phyloP scores from a whole-genome alignment of 345 rosid genomes.

The Heritiera fomes region DNA sequence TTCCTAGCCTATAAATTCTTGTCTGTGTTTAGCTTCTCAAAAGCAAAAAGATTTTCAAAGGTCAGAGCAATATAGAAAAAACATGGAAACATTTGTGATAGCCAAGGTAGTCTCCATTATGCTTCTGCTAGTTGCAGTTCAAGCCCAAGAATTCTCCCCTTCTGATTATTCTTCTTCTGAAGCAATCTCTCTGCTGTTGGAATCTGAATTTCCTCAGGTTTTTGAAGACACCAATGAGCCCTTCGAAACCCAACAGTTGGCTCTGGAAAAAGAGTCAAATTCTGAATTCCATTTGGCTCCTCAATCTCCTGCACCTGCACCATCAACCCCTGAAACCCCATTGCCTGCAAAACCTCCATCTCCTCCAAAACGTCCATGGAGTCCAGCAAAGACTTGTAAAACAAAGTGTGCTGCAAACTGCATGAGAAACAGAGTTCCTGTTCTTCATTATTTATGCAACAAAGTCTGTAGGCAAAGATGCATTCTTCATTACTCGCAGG shows the following conservation, averaged over 20 bases:
- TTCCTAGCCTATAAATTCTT: background rate
- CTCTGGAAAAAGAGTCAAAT: background rate
- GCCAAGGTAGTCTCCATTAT: background rate
- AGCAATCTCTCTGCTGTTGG: background rate
- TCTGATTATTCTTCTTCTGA: background rate
- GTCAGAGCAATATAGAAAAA: background rate
- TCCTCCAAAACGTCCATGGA: background rate
- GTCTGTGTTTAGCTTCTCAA: background rate
- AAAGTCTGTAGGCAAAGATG: slow-evolving; percentile 3
- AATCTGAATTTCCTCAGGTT: background rate
- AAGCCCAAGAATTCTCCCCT: background rate
- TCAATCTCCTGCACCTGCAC: background rate
- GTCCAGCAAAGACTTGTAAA: background rate
- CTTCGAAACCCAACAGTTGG: background rate
- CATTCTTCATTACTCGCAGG: background rate
- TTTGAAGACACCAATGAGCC: background rate
- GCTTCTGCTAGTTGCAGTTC: background rate
- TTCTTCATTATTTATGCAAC: slow-evolving; percentile 7
- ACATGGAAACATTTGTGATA: background rate
- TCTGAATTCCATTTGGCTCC: background rate
- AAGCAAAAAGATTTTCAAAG: background rate
- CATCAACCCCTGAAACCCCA: background rate
- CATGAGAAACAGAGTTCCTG: background rate
- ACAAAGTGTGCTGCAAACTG: background rate
- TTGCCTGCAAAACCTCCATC: background rate